phyloP scores from a whole-genome alignment of 768 basidiomycete genomes.

The Dentipellis fragilis region DNA sequence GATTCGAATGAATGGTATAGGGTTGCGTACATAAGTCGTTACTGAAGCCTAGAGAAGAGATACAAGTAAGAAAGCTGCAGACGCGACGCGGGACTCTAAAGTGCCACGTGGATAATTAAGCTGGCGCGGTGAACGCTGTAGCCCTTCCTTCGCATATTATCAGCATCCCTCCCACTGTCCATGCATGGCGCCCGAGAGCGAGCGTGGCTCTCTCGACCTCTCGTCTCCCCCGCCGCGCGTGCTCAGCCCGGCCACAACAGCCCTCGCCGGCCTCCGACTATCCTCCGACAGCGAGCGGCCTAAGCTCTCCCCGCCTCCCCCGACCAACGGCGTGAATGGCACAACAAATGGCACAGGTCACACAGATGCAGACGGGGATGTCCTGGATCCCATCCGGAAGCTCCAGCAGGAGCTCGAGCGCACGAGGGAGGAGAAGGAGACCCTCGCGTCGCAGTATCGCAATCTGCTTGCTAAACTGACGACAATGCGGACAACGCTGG shows the following conservation, averaged over 20 bases:
- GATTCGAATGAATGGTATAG: no score
- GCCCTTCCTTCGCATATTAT: no score
- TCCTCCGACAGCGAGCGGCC: constrained; percentile 20
- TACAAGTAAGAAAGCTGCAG: no score
- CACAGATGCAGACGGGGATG: constrained; percentile 20
- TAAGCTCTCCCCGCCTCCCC: constrained; percentile 15
- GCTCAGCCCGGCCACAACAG: constrained; percentile 4
- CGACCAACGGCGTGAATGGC: constrained; percentile 17
- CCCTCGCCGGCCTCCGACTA: constrained; percentile 13
- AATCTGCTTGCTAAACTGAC: constrained; percentile 83
- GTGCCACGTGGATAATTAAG: no score
- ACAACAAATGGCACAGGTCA: constrained; percentile 16
- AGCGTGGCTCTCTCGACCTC: not conserved
- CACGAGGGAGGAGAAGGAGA: constrained; percentile 79
- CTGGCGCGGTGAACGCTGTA: no score
- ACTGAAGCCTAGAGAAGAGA: no score
- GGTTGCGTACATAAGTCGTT: no score
- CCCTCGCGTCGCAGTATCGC: constrained; percentile 76
- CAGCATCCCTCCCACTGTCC: not conserved
- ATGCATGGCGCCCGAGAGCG: not conserved
- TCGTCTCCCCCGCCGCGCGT: not conserved
- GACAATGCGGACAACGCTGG: constrained; percentile 85
- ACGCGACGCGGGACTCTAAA: no score
- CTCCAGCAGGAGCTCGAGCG: constrained; percentile 69
- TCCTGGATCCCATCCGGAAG: constrained; percentile 40